A percentile compares a stretch with the other conserved stretches of the same genome.
phyloP scores from a whole-genome alignment of 768 basidiomycete genomes.

The Hysterangium stoloniferum region DNA sequence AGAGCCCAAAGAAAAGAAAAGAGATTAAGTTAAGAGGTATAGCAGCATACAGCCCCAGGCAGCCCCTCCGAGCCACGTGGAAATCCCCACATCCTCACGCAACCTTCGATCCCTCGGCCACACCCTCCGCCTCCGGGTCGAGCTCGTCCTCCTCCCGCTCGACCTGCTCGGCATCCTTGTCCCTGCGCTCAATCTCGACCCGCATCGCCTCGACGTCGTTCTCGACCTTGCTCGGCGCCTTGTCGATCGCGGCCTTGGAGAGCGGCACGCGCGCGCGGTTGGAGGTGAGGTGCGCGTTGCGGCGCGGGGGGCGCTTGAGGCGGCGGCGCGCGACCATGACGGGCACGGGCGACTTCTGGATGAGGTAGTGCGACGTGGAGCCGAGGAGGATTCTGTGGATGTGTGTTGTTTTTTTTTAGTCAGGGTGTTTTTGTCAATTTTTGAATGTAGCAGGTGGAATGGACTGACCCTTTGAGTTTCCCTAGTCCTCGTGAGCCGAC shows the following conservation, averaged over 20 bases:
- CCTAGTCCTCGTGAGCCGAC: constrained; percentile 91
- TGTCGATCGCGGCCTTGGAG: constrained; percentile 80
- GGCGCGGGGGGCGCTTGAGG: constrained; percentile 79
- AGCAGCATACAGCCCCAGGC: no score
- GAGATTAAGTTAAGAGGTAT: no score
- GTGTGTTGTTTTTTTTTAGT: no score
- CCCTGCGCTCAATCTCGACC: constrained; percentile 62
- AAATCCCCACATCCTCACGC: no score
- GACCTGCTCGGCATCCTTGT: constrained; percentile 39
- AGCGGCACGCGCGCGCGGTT: constrained; percentile 80
- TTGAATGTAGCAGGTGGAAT: no score
- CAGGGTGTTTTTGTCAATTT: no score
- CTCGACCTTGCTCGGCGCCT: constrained; percentile 73
- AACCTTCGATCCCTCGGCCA: constrained; percentile 13
- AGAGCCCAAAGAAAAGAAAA: no score
- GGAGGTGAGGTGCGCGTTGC: constrained; percentile 63
- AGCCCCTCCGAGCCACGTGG: no score
- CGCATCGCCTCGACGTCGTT: constrained; percentile 77
- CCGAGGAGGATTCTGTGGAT: constrained; percentile 74
- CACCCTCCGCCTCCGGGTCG: constrained; percentile 23
- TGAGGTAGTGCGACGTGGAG: constrained; percentile 91
- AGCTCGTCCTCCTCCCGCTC: constrained; percentile 20
- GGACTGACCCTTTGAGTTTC: constrained; percentile 76
- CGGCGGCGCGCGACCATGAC: constrained; percentile 95
- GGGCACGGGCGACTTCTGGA: constrained; percentile 90